Base-by-base conservation (phyloP, 2,329 filamentous ascomycete genomes). In the Sporothrix pallida region DNA sequence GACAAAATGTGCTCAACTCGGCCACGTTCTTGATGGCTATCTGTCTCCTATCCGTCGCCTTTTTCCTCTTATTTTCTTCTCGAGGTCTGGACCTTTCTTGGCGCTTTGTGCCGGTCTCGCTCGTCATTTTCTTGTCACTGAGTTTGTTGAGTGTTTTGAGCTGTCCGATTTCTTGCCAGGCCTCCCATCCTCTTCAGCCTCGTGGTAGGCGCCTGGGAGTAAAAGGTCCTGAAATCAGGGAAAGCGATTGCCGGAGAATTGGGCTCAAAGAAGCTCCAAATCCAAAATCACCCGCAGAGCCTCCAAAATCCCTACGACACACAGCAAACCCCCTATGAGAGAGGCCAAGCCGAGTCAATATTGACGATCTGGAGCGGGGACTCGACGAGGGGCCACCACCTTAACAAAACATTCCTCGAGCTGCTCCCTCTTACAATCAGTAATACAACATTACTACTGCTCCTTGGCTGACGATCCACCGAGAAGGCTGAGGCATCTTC, bases 401-500 rank as follows among this genome's bases (percentile, higher is more conserved):
- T 56, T 8, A 9, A 60, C 26, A 15, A 17, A 63, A 63, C 31
- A 9, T 37, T 44, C 15, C 20, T 23, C 63, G 42, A 26, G 63
- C 63, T 26, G 56, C 26, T 60, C 56, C 62, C 20, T 42, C 26
- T n/a, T 26, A 26, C 23, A 26, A 26, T 26, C 23, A 26, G 23
- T 26, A 26, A 26, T 26, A 26, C 23, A 26, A 20, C 52, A 52
- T 15, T 17, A 17, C 8, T 54, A n/a, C 52, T 56, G 52, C 52
- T 56, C 52, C 52, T 56, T 63, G 23, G 12, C 44, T 50, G 46
- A 17, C 4, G 23, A 9, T 50, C 48, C 48, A 42, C 23, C 44
- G 65, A 69, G 65, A 69, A 69, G 65, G 65, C 65, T 69, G 65
- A 52, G 65, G 65, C 46, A 50, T 48, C 42, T 48, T 60, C 23